phyloP scores from a whole-genome alignment of 1,139 yeast genomes.

The Candida glucosophila region DNA sequence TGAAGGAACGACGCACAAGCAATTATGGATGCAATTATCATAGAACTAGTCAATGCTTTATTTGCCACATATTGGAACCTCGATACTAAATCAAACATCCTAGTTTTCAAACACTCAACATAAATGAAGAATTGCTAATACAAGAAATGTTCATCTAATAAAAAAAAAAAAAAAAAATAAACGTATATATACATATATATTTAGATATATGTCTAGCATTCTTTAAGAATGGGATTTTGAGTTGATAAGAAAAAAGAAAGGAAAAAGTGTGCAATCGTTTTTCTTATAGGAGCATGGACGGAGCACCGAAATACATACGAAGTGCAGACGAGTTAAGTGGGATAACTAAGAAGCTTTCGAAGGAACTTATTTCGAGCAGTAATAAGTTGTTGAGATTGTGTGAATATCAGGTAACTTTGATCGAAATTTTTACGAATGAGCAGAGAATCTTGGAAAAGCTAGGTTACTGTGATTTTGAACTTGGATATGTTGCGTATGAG shows the following conservation, averaged over 20 bases:
- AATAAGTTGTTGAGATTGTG: constrained; percentile 11
- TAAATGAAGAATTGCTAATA: too few relatives aligned
- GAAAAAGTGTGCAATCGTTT: too few relatives aligned
- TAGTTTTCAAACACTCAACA: too few relatives aligned
- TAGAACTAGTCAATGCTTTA: constrained; percentile 45
- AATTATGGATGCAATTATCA: constrained; percentile 37
- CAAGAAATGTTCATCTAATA: too few relatives aligned
- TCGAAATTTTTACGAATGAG: constrained; percentile 30
- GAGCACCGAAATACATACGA: too few relatives aligned
- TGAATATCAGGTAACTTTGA: constrained; percentile 20
- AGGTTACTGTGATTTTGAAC: constrained; percentile 32
- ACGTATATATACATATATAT: too few relatives aligned
- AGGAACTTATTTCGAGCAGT: constrained; percentile 3
- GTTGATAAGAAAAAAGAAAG: too few relatives aligned
- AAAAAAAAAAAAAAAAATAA: too few relatives aligned
- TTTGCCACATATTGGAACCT: constrained; percentile 49
- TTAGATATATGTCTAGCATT: too few relatives aligned
- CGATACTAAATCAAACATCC: constrained; percentile 35
- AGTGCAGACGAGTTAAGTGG: too few relatives aligned
- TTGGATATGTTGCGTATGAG: constrained; percentile 26
- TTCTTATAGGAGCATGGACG: too few relatives aligned
- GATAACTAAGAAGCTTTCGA: constrained; percentile 3
- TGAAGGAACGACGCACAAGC: constrained; percentile 42
- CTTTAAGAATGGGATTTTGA: too few relatives aligned
- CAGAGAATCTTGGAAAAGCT: constrained; percentile 14